These are phyloP conservation scores for Talaromyces liani DNA, from an alignment of 495 filamentous ascomycete species.

Conservation along the genomic window DNA sequence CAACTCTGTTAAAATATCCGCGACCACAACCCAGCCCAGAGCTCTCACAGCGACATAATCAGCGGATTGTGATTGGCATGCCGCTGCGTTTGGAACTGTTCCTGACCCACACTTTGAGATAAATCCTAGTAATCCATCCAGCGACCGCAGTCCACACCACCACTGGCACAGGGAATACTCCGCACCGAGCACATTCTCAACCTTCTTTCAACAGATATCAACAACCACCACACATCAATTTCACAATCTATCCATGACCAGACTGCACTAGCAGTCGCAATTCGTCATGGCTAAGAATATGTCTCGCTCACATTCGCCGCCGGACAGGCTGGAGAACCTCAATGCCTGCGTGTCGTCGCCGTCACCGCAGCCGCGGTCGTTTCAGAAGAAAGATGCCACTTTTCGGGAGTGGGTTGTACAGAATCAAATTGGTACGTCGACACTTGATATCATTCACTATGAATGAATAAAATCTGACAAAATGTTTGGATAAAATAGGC, in stretches of 20 bases:
- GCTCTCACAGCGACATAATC: neutral
- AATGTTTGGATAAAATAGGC: conserved; percentile 34
- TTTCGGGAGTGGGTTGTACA: conserved; percentile 44
- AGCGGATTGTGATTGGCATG: conserved; percentile 1
- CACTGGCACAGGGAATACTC: neutral
- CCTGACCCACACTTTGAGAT: neutral
- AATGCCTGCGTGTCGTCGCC: conserved; percentile 35
- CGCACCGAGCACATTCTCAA: neutral
- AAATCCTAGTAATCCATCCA: neutral
- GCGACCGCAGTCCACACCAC: too few species aligned
- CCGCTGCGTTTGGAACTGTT: neutral
- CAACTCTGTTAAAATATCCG: neutral
- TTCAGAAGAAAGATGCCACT: conserved; percentile 34
- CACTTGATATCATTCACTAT: neutral
- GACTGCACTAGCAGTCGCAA: conserved; percentile 1
- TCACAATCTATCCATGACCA: neutral
- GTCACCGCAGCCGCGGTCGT: conserved; percentile 16
- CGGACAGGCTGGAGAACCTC: conserved; percentile 19
- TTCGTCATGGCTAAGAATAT: conserved; percentile 29
- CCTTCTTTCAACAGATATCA: neutral
- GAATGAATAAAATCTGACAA: neutral
- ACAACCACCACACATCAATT: neutral
- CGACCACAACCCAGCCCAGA: neutral
- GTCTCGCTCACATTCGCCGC: conserved; percentile 19
- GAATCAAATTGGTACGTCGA: conserved; percentile 43